Percentiles rank a stretch among this genome's conserved stretches.
These are phyloP conservation scores for Alloascoidea africana DNA, from an alignment of 805 yeast species.

Conservation along the genomic window DNA sequence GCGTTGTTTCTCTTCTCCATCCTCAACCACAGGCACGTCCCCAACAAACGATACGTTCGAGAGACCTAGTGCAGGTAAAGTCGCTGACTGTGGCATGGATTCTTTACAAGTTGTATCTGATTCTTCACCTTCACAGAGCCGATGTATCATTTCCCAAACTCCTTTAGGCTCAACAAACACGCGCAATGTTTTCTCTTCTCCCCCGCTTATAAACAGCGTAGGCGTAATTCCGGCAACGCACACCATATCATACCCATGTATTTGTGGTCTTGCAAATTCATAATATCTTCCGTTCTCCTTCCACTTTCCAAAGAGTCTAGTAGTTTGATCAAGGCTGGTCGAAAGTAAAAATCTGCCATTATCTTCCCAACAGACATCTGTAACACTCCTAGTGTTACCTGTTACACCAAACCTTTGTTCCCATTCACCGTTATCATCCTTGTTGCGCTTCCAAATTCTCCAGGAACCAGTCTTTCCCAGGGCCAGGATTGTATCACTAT, in stretches of 20 bases:
- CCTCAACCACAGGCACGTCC: slow-evolving; percentile 26
- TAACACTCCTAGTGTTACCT: slow-evolving; percentile 62
- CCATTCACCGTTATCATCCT: slow-evolving; percentile 21
- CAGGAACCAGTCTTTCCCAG: slow-evolving; percentile 90
- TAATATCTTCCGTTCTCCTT: slow-evolving; percentile 41
- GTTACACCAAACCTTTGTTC: slow-evolving; percentile 38
- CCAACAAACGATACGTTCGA: slow-evolving; percentile 74
- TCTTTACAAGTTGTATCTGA: slow-evolving; percentile 7
- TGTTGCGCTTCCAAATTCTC: slow-evolving; percentile 48
- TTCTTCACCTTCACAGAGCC: slow-evolving; percentile 22
- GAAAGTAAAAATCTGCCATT: slow-evolving; percentile 53
- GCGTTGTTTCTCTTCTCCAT: slow-evolving; percentile 14
- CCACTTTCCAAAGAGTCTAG: slow-evolving; percentile 70
- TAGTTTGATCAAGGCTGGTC: slow-evolving; percentile 88
- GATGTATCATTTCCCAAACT: slow-evolving; percentile 45
- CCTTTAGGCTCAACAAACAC: slow-evolving; percentile 81
- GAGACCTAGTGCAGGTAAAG: slow-evolving; percentile 84
- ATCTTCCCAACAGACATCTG: slow-evolving; percentile 44
- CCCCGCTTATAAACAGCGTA: slow-evolving; percentile 74
- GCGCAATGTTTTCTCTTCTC: slow-evolving; percentile 87
- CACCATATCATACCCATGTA: slow-evolving; percentile 95
- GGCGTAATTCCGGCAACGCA: slow-evolving; percentile 48
- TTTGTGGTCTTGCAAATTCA: slow-evolving; percentile 94
- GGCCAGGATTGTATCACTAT: slow-evolving; percentile 35
- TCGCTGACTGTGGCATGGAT: slow-evolving; percentile 64